Evolutionary conservation across 2,329 filamentous ascomycete genomes (phyloP).

Genomic region (Xylaria sp.): DNA sequence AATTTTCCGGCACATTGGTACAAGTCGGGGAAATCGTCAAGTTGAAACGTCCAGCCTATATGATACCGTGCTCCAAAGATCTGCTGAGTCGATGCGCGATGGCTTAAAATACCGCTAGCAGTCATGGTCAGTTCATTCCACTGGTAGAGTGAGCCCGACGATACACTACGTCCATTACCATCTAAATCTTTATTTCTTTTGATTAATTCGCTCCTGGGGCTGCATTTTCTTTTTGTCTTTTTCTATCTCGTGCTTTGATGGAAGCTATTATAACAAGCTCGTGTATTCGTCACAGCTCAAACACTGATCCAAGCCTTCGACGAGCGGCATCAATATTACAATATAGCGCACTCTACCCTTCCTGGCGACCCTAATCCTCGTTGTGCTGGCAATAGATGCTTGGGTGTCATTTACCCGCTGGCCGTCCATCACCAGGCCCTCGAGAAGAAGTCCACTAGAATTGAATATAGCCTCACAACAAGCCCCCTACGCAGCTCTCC

Average conservation of each 20-base stretch:
- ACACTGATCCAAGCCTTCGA: neutral
- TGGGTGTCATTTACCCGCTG: neutral
- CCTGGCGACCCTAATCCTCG: neutral
- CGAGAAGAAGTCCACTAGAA: neutral
- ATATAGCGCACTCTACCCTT: neutral
- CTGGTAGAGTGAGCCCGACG: neutral
- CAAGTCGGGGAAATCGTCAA: neutral
- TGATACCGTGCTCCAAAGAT: neutral
- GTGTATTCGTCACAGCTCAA: neutral
- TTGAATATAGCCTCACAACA: neutral
- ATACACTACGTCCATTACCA: neutral
- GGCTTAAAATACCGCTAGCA: neutral
- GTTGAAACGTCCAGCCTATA: no score
- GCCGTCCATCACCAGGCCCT: neutral
- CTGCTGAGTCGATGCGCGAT: neutral
- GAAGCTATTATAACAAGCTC: neutral
- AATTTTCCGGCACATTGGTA: neutral
- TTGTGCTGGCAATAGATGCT: neutral
- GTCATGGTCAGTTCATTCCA: neutral
- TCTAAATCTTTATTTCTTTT: neutral
- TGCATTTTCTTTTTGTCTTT: neutral
- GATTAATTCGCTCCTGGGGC: neutral
- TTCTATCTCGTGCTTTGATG: neutral
- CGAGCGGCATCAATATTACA: neutral
- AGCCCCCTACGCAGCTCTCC: neutral